A percentile compares a stretch with the other conserved stretches of the same genome.
phyloP scores from a whole-genome alignment of 1,139 yeast genomes.

The Spathaspora sp. region DNA sequence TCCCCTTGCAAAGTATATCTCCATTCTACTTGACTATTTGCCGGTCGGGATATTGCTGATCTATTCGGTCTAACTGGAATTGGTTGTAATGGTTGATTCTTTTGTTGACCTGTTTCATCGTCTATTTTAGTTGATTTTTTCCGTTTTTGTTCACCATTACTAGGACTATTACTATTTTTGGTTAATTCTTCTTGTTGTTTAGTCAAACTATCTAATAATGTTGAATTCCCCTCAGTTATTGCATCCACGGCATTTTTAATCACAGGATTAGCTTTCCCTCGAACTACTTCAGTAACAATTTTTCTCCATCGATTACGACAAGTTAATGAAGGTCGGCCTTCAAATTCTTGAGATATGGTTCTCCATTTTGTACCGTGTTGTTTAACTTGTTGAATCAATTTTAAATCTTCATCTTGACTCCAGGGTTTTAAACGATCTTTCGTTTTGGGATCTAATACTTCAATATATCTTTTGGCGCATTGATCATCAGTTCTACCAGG shows the following conservation, averaged over 20 bases:
- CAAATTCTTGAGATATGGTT: constrained; percentile 67
- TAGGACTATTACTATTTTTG: constrained; percentile 3
- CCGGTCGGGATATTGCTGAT: constrained; percentile 12
- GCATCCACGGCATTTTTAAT: constrained; percentile 37
- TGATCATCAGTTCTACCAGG: constrained; percentile 92
- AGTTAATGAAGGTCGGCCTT: constrained; percentile 82
- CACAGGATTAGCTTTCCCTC: constrained; percentile 51
- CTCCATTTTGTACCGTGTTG: constrained; percentile 90
- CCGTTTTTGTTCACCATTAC: constrained; percentile 4
- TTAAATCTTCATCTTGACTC: constrained; percentile 75
- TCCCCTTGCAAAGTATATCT: constrained; percentile 26
- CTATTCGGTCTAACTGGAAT: constrained; percentile 1
- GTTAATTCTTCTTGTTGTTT: constrained; percentile 16
- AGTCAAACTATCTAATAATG: constrained; percentile 12
- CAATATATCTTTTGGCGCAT: constrained; percentile 88
- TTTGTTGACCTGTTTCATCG: neutral
- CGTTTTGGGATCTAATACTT: constrained; percentile 81
- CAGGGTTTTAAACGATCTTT: constrained; percentile 78
- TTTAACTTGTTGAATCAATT: constrained; percentile 63
- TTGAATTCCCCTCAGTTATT: constrained; percentile 25
- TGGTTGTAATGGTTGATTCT: neutral
- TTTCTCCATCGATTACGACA: constrained; percentile 94
- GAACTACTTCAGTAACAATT: constrained; percentile 70
- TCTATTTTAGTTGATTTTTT: neutral
- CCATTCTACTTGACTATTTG: constrained; percentile 30